These are phyloP conservation scores for Pyrenophora graminea DNA, from an alignment of 2,329 filamentous ascomycete genomes.

Conservation along the genomic window DNA sequence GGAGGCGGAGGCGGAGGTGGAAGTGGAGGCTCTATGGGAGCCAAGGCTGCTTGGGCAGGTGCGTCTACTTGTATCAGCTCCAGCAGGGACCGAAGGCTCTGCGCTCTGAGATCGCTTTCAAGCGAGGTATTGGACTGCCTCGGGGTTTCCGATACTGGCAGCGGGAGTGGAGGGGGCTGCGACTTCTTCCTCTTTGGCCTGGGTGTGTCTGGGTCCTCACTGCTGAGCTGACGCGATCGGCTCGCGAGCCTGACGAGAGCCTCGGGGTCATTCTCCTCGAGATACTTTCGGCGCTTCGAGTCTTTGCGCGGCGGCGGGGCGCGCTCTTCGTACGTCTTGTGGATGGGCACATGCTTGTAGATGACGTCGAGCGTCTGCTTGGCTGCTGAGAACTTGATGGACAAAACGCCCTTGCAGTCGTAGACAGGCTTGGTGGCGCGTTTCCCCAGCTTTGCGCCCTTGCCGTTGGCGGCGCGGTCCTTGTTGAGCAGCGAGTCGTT, in stretches of 20 bases:
- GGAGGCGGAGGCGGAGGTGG: slow-evolving; percentile 17
- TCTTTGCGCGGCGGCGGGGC: slow-evolving; percentile 48
- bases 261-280: slow-evolving; percentile 44
- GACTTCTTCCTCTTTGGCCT: slow-evolving; percentile 35
- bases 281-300: slow-evolving; percentile 44
- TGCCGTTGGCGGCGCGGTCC: slow-evolving; percentile 53
- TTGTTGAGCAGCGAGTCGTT: slow-evolving; percentile 58
- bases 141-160: slow-evolving; percentile 18
- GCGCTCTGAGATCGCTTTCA: slow-evolving; percentile 44
- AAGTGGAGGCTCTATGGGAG: slow-evolving; percentile 22
- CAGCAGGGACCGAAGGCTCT: slow-evolving; percentile 44
- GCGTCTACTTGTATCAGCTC: slow-evolving; percentile 41
- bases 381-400: slow-evolving; percentile 53
- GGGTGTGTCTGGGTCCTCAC: slow-evolving; percentile 22
- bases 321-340: slow-evolving; percentile 53
- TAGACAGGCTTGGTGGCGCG: slow-evolving; percentile 52
- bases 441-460: slow-evolving; percentile 45
- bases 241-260: slow-evolving; percentile 32
- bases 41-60: slow-evolving; percentile 16
- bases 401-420: slow-evolving; percentile 54
- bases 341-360: slow-evolving; percentile 53
- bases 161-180: slow-evolving; percentile 5
- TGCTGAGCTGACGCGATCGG: slow-evolving; percentile 28
- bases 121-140: slow-evolving; percentile 41
- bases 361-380: slow-evolving; percentile 51